phyloP scores from a whole-genome alignment of 2,329 filamentous ascomycete genomes.

The Tolypocladium sp. region DNA sequence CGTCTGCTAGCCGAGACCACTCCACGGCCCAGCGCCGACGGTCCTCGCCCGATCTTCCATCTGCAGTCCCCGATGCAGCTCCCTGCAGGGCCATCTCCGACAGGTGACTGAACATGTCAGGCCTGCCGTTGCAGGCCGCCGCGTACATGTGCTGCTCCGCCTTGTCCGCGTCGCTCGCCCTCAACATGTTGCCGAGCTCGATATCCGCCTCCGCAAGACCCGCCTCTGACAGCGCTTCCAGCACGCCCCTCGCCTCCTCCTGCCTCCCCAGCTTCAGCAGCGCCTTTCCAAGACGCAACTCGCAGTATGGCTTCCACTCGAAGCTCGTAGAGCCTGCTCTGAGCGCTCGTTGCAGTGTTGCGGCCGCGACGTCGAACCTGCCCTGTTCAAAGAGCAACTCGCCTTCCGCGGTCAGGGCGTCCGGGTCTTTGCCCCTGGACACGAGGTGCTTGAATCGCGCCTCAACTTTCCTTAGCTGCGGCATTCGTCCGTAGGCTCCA shows the following conservation, averaged over 20 bases:
- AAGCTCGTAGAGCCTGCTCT: constrained; percentile 9
- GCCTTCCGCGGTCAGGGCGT: constrained; percentile 25
- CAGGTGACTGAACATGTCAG: constrained; percentile 16
- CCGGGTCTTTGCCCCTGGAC: constrained; percentile 17
- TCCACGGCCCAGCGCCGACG: constrained; percentile 21
- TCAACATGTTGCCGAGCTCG: constrained; percentile 17
- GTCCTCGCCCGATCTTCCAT: constrained; percentile 8
- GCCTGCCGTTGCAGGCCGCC: constrained; percentile 15
- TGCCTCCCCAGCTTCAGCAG: constrained; percentile 11
- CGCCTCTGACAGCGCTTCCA: constrained; percentile 12
- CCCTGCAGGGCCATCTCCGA: constrained; percentile 18
- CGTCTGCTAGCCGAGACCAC: constrained; percentile 22
- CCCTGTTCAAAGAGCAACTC: constrained; percentile 15
- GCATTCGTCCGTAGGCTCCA: constrained; percentile 9
- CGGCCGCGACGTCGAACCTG: constrained; percentile 12
- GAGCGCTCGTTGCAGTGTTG: constrained; percentile 15
- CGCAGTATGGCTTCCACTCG: constrained; percentile 16
- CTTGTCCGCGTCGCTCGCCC: constrained; percentile 9
- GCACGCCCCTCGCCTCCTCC: constrained; percentile 12
- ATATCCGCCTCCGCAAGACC: constrained; percentile 14
- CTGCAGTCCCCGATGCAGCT: constrained; percentile 7
- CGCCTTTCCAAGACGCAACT: constrained; percentile 15
- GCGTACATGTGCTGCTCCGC: constrained; percentile 15
- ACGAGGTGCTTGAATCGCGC: constrained; percentile 21
- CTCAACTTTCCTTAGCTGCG: constrained; percentile 11